Percentiles rank a stretch among this genome's conserved stretches.
Evolutionary conservation across 352 stramenopile species (phyloP).

Genomic region (Globisporangium viniferum): DNA sequence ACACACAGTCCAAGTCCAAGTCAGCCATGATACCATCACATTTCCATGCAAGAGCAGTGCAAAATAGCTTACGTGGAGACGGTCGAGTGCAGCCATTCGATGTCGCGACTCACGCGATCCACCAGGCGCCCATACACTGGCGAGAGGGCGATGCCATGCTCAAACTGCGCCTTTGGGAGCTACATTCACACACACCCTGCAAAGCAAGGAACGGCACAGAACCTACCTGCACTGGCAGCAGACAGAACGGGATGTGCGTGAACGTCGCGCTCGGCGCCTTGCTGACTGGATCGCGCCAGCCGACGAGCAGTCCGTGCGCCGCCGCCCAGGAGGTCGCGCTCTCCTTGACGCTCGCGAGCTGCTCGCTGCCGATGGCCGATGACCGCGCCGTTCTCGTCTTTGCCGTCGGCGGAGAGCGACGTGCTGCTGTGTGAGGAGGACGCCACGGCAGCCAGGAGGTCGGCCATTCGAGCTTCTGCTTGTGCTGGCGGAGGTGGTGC

Average conservation of each 20-base stretch:
- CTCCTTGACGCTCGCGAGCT: conserved; percentile 58
- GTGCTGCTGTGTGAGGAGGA: conserved; percentile 18
- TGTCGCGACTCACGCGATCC: conserved; percentile 78
- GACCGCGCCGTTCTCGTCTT: conserved; percentile 28
- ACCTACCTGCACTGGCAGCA: conserved; percentile 57
- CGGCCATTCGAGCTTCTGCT: conserved; percentile 14
- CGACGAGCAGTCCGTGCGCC: conserved; percentile 69
- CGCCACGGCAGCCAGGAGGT: conserved; percentile 44
- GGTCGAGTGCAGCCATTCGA: conserved; percentile 72
- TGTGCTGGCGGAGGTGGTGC: too few relatives aligned
- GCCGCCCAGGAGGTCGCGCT: conserved; percentile 72
- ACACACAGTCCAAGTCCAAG: background rate
- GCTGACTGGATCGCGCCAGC: conserved; percentile 38
- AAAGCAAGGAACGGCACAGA: background rate
- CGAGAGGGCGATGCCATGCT: conserved; percentile 61
- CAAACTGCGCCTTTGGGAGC: conserved; percentile 56
- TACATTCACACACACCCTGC: conserved; percentile 9
- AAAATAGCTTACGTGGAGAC: conserved; percentile 37
- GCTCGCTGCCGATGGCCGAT: conserved; percentile 36
- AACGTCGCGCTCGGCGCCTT: conserved; percentile 40
- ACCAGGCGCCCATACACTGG: conserved; percentile 73
- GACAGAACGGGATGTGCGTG: conserved; percentile 74
- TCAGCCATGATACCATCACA: background rate
- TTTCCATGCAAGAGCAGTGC: background rate
- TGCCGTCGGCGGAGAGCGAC: background rate